A percentile compares a stretch with the other conserved stretches of the same genome.
Conservation (phyloP, 805 yeast species). For the Huiozyma naganishii region DNA sequence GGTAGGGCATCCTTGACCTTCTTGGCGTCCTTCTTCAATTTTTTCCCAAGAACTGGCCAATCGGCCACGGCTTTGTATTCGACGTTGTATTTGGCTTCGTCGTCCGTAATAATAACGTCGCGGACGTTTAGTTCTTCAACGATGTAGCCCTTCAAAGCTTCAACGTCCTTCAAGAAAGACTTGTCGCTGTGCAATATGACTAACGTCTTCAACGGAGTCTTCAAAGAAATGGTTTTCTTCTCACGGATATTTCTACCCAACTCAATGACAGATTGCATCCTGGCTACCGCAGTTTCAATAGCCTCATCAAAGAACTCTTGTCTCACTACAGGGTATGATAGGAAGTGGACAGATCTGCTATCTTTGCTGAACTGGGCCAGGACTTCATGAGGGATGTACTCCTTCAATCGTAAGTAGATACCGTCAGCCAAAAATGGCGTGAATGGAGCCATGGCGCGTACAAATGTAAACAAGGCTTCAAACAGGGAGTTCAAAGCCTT, state of each 20-base stretch:
- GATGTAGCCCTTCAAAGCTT: constrained; percentile 67
- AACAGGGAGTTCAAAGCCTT: constrained; percentile 84
- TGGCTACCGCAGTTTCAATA: constrained; percentile 77
- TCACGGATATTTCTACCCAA: constrained; percentile 95
- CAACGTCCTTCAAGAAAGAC: constrained; percentile 65
- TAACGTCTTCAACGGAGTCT: constrained; percentile 85
- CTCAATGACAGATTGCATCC: constrained; percentile 97
- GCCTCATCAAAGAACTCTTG: constrained; percentile 69
- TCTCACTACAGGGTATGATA: constrained; percentile 79
- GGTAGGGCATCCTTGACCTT: constrained; percentile 93
- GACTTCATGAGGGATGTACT: constrained; percentile 48
- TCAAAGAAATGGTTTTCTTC: constrained; percentile 84
- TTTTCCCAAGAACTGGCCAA: constrained; percentile 98
- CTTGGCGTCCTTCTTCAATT: constrained; percentile 86
- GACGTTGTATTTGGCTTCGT: constrained; percentile 86
- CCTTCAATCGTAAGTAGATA: constrained; percentile 67
- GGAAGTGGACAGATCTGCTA: constrained; percentile 82
- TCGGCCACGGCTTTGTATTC: constrained; percentile 93
- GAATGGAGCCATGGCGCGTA: constrained; percentile 97
- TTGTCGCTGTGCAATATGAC: constrained; percentile 76
- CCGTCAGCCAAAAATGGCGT: constrained; percentile 92
- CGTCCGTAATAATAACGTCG: constrained; percentile 75
- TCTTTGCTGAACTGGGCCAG: constrained; percentile 45
- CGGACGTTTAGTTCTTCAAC: constrained; percentile 88
- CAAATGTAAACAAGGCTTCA: constrained; percentile 79